Conservation (phyloP, 306 rosid species). For the Glycine tomentella region DNA sequence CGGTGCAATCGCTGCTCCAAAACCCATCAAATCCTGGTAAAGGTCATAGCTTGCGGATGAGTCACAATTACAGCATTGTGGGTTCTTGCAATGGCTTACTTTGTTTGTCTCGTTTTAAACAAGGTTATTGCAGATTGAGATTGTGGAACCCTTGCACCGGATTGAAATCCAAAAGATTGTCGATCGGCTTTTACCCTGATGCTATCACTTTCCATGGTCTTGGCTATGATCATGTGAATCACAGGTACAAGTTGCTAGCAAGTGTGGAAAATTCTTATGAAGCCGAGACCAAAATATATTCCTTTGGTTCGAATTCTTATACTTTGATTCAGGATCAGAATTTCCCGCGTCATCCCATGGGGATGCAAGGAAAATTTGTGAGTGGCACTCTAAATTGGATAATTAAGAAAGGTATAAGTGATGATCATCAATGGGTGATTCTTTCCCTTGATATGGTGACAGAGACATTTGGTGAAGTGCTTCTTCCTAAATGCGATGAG, state of each 20-base stretch:
- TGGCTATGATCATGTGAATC: constrained; percentile 40
- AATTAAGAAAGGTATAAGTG: background rate
- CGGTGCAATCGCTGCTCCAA: background rate
- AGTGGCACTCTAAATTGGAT: constrained; percentile 38
- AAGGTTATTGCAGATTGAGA: no score
- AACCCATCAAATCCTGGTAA: background rate
- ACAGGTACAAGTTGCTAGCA: constrained; percentile 26
- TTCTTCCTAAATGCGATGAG: no score
- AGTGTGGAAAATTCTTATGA: fast-evolving
- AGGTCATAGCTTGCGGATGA: background rate
- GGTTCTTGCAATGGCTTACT: constrained; percentile 44
- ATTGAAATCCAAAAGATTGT: background rate
- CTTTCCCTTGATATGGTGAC: no score
- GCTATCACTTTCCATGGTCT: background rate
- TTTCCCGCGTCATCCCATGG: background rate
- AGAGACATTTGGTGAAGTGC: no score
- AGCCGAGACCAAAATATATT: background rate
- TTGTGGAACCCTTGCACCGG: constrained; percentile 43
- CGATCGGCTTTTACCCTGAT: background rate
- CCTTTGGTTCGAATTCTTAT: background rate
- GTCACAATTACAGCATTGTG: background rate
- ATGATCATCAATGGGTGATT: background rate
- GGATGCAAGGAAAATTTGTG: constrained; percentile 21
- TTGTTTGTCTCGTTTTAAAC: background rate
- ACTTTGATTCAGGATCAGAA: background rate